Base-by-base conservation (phyloP, 1,284 basidiomycete species). In the Moesziomyces sp. region DNA sequence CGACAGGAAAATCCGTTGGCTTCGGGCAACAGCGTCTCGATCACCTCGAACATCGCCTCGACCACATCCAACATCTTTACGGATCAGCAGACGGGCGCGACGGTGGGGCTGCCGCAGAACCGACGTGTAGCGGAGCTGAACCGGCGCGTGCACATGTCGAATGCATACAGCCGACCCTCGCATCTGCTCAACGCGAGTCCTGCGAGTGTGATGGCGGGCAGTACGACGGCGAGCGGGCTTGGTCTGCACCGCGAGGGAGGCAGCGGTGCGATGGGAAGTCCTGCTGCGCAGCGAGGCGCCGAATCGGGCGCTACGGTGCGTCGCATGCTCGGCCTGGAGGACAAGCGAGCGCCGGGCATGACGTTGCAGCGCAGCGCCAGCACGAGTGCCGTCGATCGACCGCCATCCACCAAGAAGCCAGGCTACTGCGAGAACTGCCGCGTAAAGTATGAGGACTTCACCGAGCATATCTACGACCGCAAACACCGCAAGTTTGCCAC, bases 361-460 rank as follows among this genome's bases (percentile, higher is more conserved):
- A 49, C 60, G 11, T 52, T 69, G 9, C 66, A 63, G 46, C 66
- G 66, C 33, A 69, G 66, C 55, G 73, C 67, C 51, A 81, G 78
- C 57, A 59, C 77, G 28, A 63, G 68, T 21, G 62, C 66, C 1
- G 46, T 70, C 49, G 58, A 16, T n/a, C 55, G 52, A 21, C 64
- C 69, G 1, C 60, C 93, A 86, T 73, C 64, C n/a, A 91, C 89
- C 54, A 91, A 88, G 80, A 97, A 93, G 84, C 93, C 95, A 8
- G 97, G 97, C 11, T 99, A 98, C 85, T 99, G 97, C 85, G 97
- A 99, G 84, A 97, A 95, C 84, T 99, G 97, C 85, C 89, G 96
- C 23, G 82, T 89, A 58, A 93, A 94, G 84, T 99, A 95, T 82
- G 90, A 91, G 0, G 91, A 97, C 85, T 96, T 99, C 79, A 89